Evolutionary conservation across 805 yeast genomes (phyloP).

Genomic region (Debaryomyces hansenii): DNA sequence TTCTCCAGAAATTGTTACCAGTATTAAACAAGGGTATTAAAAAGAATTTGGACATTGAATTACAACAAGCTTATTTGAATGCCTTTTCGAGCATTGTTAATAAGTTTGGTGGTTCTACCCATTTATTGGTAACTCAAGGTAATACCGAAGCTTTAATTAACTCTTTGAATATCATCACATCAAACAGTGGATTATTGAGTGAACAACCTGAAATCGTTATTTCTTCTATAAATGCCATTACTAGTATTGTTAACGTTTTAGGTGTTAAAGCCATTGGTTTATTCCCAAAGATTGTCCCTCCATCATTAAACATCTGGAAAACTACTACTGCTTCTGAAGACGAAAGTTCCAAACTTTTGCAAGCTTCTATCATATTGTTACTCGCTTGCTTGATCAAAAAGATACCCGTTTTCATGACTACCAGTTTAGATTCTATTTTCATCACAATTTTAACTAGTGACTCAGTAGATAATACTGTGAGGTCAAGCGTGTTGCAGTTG

Average conservation of each 20-base stretch:
- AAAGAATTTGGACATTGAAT: conserved; percentile 40
- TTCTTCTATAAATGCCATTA: conserved; percentile 70
- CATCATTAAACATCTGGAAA: conserved; percentile 62
- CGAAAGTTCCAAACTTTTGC: conserved; percentile 43
- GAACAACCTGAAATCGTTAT: conserved; percentile 63
- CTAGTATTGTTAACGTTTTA: conserved; percentile 65
- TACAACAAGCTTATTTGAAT: conserved; percentile 71
- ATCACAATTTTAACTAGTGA: conserved; percentile 56
- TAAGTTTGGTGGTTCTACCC: conserved; percentile 50
- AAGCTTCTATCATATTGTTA: conserved; percentile 69
- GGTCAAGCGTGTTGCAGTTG: conserved; percentile 60
- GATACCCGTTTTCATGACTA: conserved; percentile 80
- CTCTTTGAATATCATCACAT: conserved; percentile 49
- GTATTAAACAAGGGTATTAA: conserved; percentile 44
- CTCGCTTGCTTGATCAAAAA: conserved; percentile 75
- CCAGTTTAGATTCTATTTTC: conserved; percentile 65
- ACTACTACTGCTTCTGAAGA: conserved; percentile 29
- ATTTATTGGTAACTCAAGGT: conserved; percentile 31
- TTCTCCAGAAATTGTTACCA: conserved; percentile 53
- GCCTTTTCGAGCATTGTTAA: conserved; percentile 61
- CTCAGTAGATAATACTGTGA: conserved; percentile 57
- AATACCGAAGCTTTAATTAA: conserved; percentile 48
- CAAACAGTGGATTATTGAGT: conserved; percentile 53
- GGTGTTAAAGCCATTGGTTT: conserved; percentile 87
- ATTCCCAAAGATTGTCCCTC: conserved; percentile 83